These are phyloP conservation scores for Pythium guiyangense DNA, from an alignment of 352 stramenopile genomes.

Conservation along the genomic window DNA sequence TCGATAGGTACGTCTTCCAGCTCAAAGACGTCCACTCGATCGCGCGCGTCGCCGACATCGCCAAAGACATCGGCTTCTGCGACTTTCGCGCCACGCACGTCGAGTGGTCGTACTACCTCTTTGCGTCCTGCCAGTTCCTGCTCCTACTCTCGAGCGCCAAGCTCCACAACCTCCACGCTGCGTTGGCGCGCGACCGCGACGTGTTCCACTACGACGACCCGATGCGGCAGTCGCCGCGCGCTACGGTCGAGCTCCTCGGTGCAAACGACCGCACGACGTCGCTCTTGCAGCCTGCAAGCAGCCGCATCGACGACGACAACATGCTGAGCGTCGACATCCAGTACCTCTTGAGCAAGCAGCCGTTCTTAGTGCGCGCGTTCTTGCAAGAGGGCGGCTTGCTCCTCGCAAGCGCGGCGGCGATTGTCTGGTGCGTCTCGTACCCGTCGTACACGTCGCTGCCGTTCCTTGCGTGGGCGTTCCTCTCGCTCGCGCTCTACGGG, in stretches of 20 bases:
- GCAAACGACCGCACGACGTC: constrained; percentile 2
- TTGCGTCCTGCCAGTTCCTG: constrained; percentile 45
- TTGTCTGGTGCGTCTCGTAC: constrained; percentile 79
- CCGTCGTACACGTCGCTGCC: constrained; percentile 70
- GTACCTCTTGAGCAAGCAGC: constrained; percentile 54
- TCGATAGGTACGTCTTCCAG: constrained; percentile 45
- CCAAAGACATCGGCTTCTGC: constrained; percentile 53
- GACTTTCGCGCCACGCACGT: constrained; percentile 40
- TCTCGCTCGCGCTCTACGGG: constrained; percentile 67
- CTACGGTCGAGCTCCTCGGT: constrained; percentile 10
- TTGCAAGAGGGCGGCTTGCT: constrained; percentile 62
- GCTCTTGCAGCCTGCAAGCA: constrained; percentile 13
- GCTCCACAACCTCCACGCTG: constrained; percentile 57
- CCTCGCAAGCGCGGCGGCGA: constrained; percentile 56
- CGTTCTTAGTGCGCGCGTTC: constrained; percentile 62
- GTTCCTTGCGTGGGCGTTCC: constrained; percentile 59
- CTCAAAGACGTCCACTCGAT: constrained; percentile 34
- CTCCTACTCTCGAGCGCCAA: constrained; percentile 61
- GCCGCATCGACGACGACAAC: constrained; percentile 18
- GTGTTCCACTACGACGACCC: constrained; percentile 4
- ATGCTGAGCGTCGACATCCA: constrained; percentile 30
- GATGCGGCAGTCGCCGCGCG: constrained; percentile 1
- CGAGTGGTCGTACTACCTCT: constrained; percentile 69
- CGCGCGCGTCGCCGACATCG: constrained; percentile 26
- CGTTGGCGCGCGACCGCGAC: constrained; percentile 13